phyloP scores from a whole-genome alignment of 1,284 basidiomycete genomes.

The Ustanciosporium gigantosporum region DNA sequence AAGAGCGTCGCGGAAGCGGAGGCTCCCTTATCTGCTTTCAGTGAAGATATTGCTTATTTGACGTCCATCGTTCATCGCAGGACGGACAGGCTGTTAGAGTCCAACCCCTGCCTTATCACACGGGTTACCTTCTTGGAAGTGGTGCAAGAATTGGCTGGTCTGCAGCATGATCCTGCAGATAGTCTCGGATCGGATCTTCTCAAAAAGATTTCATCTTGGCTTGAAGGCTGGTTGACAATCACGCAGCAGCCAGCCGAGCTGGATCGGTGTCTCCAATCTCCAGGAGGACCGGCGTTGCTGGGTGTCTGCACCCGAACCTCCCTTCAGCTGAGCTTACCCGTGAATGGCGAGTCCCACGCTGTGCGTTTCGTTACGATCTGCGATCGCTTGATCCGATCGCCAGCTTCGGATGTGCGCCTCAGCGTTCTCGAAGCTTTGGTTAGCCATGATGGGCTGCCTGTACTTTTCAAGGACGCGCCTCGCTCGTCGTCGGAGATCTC shows the following conservation, averaged over 20 bases:
- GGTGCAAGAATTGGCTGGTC: slow-evolving; percentile 21
- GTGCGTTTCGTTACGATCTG: slow-evolving; percentile 15
- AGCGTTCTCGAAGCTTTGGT: slow-evolving; percentile 27
- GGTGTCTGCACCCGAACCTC: slow-evolving; percentile 14
- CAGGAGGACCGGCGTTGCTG: slow-evolving; percentile 20
- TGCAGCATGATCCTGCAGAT: slow-evolving; percentile 8
- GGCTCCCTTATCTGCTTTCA: slow-evolving; percentile 5
- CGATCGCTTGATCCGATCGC: not conserved
- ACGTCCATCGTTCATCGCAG: slow-evolving; percentile 2
- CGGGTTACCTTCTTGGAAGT: slow-evolving; percentile 40
- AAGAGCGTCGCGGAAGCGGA: slow-evolving; percentile 21
- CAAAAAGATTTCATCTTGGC: too few relatives aligned
- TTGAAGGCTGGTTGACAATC: slow-evolving; percentile 2
- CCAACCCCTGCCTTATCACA: slow-evolving; percentile 39
- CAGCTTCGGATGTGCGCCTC: slow-evolving; percentile 16
- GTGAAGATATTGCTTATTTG: slow-evolving; percentile 5
- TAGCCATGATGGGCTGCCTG: slow-evolving; percentile 14
- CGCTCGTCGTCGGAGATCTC: not conserved
- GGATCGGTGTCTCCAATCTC: slow-evolving; percentile 2
- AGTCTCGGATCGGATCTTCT: too few relatives aligned
- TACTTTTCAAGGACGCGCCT: not conserved
- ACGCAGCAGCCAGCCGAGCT: too few relatives aligned
- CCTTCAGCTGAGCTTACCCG: slow-evolving; percentile 10
- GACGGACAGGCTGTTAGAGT: slow-evolving; percentile 21
- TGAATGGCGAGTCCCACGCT: not conserved